Evolutionary conservation across 352 stramenopile species (phyloP).

Genomic region (Phytophthora europaea): DNA sequence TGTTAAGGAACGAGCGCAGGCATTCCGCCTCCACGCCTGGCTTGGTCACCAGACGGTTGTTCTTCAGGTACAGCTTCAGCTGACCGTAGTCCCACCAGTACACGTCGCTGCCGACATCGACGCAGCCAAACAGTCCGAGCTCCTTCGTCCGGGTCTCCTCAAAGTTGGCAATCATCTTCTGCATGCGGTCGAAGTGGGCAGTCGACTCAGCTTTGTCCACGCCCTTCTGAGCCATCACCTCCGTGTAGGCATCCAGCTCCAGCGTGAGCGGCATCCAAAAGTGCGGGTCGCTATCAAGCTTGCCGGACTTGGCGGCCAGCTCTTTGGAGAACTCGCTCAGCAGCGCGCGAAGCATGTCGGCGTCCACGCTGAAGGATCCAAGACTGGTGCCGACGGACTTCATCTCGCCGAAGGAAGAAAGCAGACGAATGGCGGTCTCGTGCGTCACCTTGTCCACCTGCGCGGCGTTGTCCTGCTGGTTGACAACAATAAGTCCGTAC

Average conservation of each 20-base stretch:
- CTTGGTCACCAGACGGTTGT: conserved; percentile 96
- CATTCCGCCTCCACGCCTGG: conserved; percentile 82
- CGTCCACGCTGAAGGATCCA: conserved; percentile 96
- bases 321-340: conserved; percentile 94
- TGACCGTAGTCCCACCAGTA: conserved; percentile 99
- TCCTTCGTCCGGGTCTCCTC: conserved; percentile 64
- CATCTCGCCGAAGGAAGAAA: conserved; percentile 95
- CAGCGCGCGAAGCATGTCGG: conserved; percentile 93
- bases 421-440: conserved; percentile 94
- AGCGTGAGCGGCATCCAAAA: conserved; percentile 99
- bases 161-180: conserved; percentile 91
- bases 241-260: conserved; percentile 90
- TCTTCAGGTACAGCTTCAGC: conserved; percentile 98
- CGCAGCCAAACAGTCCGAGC: conserved; percentile 96
- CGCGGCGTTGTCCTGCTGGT: conserved; percentile 91
- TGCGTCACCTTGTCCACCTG: conserved; percentile 99
- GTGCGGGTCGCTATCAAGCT: conserved; percentile 98
- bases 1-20: conserved; percentile 82
- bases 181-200: conserved; percentile 94
- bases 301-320: conserved; percentile 92
- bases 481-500: conserved; percentile 98
- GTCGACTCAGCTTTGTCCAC: conserved; percentile 73
- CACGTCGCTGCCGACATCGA: conserved; percentile 97
- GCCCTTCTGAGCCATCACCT: conserved; percentile 97
- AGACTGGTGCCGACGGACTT: conserved; percentile 96